phyloP scores from a whole-genome alignment of 2,329 filamentous ascomycete species.

The Plenodomus lindquistii region DNA sequence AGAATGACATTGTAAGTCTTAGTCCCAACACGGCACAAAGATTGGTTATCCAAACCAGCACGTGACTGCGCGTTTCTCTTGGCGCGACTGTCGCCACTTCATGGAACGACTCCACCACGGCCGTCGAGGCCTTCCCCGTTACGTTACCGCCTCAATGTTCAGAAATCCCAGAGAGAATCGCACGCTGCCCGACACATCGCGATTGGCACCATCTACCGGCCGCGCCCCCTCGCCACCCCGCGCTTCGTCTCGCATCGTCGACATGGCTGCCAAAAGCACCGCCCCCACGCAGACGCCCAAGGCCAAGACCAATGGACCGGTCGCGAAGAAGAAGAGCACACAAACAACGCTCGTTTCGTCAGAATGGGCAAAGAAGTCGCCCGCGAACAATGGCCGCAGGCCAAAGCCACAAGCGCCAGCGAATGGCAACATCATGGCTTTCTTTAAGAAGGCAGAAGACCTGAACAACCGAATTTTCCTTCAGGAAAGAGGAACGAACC shows the following conservation, averaged over 20 bases:
- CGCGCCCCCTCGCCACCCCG: slow-evolving; percentile 57
- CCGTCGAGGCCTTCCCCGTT: background rate
- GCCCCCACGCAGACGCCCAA: slow-evolving; percentile 25
- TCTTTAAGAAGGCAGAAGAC: slow-evolving; percentile 58
- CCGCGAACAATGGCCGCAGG: slow-evolving; percentile 41
- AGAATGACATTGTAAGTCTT: background rate
- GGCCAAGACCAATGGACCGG: slow-evolving; percentile 12
- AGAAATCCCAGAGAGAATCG: slow-evolving; percentile 57
- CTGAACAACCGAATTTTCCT: slow-evolving; percentile 45
- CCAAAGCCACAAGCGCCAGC: slow-evolving; percentile 44
- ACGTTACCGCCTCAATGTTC: slow-evolving; percentile 49
- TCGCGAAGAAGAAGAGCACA: slow-evolving; percentile 26
- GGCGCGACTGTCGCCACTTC: background rate
- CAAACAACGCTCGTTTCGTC: slow-evolving; percentile 42
- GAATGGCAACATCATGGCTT: slow-evolving; percentile 58
- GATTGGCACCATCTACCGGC: slow-evolving; percentile 52
- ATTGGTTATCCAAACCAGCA: background rate
- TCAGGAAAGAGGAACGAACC: slow-evolving; percentile 32
- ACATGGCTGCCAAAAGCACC: slow-evolving; percentile 28
- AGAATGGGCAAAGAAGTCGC: slow-evolving; percentile 36
- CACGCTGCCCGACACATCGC: slow-evolving; percentile 35
- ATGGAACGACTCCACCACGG: background rate
- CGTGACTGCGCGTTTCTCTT: slow-evolving; percentile 1
- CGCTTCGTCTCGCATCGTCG: slow-evolving; percentile 17
- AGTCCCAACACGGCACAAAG: background rate